Evolutionary conservation across 2,329 filamentous ascomycete species (phyloP), one percentile per base, ranked within the genome.

Genomic region (Arthrobotrys conoides): DNA sequence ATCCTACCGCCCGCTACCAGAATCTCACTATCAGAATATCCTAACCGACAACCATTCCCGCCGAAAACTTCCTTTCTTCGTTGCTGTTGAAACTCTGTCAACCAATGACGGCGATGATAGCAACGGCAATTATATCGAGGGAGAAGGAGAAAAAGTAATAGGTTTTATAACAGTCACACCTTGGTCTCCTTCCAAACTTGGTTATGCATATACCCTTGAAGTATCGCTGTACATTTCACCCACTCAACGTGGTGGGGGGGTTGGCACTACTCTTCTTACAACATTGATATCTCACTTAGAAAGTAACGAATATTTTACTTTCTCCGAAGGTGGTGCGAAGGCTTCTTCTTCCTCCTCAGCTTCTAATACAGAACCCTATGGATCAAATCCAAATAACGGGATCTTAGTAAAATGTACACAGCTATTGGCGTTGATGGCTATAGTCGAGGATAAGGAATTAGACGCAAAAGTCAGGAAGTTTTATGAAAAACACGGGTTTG

Each of bases 141-240:
- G 6, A 30, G 27, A 30, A 30, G 48, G 30, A 8, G 24, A 22
- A 16, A 48, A 33, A 22, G 48, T 68, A 16, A 38, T 75, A 16
- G 71, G 71, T 1, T 75, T 75, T 14, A 46, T 38, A 16, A 63
- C 64, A 3, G 64, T 69, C 14, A 51, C 64, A 0, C 53, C 64
- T 10, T 75, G 46, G 44, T 64, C 10, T 1, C 64, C 71, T 5
- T 64, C 53, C 2, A 75, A 75, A 48, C 51, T 75, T 10, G 71
- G 71, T 4, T 75, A 68, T 22, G 71, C 71, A 4, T 53, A 68
- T 22, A 75, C 71, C 33, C 71, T 75, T n/a, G 71, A 75, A 30
- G 14, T 75, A 36, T 63, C 64, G 14, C 63, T 75, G 20, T 75
- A 75, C 24, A 64, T 48, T 27, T 69, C 53, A 8, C 71, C 53